These are phyloP conservation scores for Lachnellula cervina DNA, from an alignment of 2,329 filamentous ascomycete species.

Conservation along the genomic window DNA sequence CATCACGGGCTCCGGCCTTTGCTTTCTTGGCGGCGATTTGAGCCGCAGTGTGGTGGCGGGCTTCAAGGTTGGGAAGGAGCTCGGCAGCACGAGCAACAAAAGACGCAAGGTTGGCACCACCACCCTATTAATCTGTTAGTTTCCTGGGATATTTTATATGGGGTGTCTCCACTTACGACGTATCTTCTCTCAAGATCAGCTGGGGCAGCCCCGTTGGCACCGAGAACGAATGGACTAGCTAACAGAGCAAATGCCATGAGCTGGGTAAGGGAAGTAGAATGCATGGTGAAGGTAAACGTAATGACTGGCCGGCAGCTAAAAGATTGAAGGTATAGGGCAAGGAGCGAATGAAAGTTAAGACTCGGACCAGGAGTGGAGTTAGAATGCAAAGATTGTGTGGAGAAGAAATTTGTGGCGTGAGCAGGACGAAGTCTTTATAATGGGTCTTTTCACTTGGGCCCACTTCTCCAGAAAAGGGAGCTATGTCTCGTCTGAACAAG, in stretches of 20 bases:
- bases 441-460: not conserved
- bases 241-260: slow-evolving; percentile 4
- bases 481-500: not conserved
- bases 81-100: not conserved
- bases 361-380: slow-evolving; percentile 1
- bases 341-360: not conserved
- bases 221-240: slow-evolving; percentile 3
- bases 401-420: not conserved
- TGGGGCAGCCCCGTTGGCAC: not conserved
- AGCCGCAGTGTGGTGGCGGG: slow-evolving; percentile 9
- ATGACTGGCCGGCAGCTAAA: slow-evolving; percentile 1
- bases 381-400: not conserved
- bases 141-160: not conserved
- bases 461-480: not conserved
- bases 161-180: not conserved
- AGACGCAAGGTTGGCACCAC: not conserved
- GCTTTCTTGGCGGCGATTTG: slow-evolving; percentile 11
- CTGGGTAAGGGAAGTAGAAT: slow-evolving; percentile 1
- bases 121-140: not conserved
- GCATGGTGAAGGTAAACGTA: slow-evolving; percentile 4
- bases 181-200: not conserved
- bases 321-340: not conserved
- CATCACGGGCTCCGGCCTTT: slow-evolving; percentile 1
- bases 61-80: not conserved
- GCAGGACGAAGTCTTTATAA: not conserved